Evolutionary conservation across 352 stramenopile species (phyloP), one percentile per base, ranked within the genome.

Genomic region (Globisporangium ultimum): DNA sequence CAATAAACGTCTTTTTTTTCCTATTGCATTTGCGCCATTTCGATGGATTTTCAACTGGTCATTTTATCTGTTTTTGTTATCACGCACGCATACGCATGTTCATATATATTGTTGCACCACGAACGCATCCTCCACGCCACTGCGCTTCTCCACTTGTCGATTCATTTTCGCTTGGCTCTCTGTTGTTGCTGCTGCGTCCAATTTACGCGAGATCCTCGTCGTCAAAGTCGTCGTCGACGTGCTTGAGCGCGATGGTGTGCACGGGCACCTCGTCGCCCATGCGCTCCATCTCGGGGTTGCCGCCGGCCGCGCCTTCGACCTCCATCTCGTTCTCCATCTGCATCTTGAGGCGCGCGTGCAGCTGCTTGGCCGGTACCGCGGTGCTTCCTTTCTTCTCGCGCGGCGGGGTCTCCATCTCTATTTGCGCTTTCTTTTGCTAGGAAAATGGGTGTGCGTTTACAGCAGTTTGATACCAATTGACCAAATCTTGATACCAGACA

Each of bases 241-340:
- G 68, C 64, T 81, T 80, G 34, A 92, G 60, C 18, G 67, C 73
- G 21, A 65, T 63, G 22, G 66, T 67, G 68, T 92, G 83, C 66
- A 92, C 80, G 5, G 76, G 74, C 50, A 53, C 66, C 43, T 92
- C 80, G 48, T 87, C 80, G 43, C 80, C 77, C 68, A 87, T 73
- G 40, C 72, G 71, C 50, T 84, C 72, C 50, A 78, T 78, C 63
- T 83, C 68, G 0, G 76, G 74, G 58, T 86, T 76, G 18, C 52
- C 52, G 42, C 55, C 59, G 50, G 13, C 40, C 17, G 40, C 40
- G 40, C 36, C 50, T 63, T 89, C 77, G 24, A 80, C 62, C 18
- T 88, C 77, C 73, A 84, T 78, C 34, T 88, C 75, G 53, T 67
- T 72, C 53, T 89, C 71, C 77, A 91, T 85, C 57, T 88, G 81